These are phyloP conservation scores for Parachaetomium inaequale DNA, from an alignment of 495 filamentous ascomycete genomes.

Conservation along the genomic window DNA sequence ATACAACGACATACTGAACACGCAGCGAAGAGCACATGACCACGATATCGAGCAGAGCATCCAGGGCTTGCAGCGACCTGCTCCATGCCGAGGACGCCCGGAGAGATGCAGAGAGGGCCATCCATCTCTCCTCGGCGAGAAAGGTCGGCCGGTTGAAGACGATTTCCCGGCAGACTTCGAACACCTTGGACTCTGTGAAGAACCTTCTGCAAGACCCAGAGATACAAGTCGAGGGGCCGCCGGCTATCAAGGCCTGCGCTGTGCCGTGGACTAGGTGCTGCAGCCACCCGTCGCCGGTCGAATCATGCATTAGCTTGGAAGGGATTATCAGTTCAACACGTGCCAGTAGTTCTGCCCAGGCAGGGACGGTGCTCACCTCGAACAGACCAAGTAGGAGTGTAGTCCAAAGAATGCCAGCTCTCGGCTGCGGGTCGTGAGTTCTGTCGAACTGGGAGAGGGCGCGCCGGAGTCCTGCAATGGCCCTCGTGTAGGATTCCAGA, in stretches of 20 bases:
- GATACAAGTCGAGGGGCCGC: neutral
- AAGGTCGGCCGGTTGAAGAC: neutral
- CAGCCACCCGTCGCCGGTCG: neutral
- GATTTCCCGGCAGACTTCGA: neutral
- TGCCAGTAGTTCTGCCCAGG: neutral
- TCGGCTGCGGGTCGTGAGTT: neutral
- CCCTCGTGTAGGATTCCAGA: neutral
- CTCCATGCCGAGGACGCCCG: neutral
- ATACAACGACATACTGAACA: neutral
- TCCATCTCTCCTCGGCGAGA: neutral
- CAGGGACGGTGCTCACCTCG: neutral
- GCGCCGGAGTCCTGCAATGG: neutral
- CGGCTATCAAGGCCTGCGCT: neutral
- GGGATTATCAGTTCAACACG: neutral
- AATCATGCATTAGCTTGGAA: neutral
- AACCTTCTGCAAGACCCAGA: neutral
- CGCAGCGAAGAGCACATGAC: conserved; percentile 1
- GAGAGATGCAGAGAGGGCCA: neutral
- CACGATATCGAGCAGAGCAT: neutral
- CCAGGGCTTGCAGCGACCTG: neutral
- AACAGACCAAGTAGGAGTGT: neutral
- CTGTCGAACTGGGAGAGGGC: neutral
- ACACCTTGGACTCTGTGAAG: neutral
- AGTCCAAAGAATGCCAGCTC: neutral
- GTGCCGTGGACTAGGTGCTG: conserved; percentile 1